Base-by-base conservation (phyloP, 1,139 yeast genomes). In the Hanseniaspora gamundiae region DNA sequence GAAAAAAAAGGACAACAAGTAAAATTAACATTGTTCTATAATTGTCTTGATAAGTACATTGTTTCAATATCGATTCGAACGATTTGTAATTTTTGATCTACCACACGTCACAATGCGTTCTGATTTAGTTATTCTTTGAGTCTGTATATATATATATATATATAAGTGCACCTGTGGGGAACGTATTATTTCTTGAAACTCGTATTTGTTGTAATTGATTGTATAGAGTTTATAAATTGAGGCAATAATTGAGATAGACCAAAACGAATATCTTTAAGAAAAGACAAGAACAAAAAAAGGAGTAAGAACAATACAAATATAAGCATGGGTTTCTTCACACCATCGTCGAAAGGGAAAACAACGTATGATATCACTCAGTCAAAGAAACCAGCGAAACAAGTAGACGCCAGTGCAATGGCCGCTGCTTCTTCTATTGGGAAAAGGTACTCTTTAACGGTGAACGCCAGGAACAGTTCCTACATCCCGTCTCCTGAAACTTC, bases 401-500 rank as follows among this genome's bases (percentile, higher is more conserved):
- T 14, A 45, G 56, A 61, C 52, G 51, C 68, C 13, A 66, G 65
- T 48, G 73, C 74, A 2, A 45, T 69, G 14, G 73, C 73, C 13
- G 74, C 74, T 35, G 73, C 72, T 4, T 57, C 66, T 13, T 66
- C 70, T 6, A 59, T 66, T 21, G 71, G 67, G 2, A 56, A 55
- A 36, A 64, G 66, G 2, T 41, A 60, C 5, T 65, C 65, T 0
- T 53, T 56, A 33, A 38, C 47, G n/a, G 51, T 55, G 11, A 52
- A 30, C 35, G 35, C 19, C 17, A n/a, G 52, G 49, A 45, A 60
- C 47, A 47, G 49, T 39, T 40, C 59, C 47, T 47, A 55, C 39
- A 28, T 61, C 53, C 31, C 51, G 52, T 33, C 40, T 48, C 4
- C 51, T 5, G 43, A 49, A 22, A 43, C 49, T 13, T 31, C 48